Conservation (phyloP, 2,329 filamentous ascomycete species). For the Neocucurbitaria cava region DNA sequence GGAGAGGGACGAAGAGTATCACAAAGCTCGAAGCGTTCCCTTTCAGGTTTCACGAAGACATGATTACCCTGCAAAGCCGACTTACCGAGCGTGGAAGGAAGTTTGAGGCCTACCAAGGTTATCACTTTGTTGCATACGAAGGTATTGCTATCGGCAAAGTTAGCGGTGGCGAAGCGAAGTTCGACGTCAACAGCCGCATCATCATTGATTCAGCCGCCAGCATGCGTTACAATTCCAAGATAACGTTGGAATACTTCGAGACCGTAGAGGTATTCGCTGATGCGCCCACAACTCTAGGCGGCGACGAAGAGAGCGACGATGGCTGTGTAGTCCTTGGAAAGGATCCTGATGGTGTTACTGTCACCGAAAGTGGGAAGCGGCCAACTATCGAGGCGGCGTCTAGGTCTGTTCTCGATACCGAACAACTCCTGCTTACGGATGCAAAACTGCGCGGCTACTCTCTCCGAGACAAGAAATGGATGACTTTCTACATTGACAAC, state of each 20-base stretch:
- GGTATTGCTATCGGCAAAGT: slow-evolving; percentile 18
- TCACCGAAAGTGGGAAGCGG: neutral
- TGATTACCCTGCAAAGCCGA: slow-evolving; percentile 40
- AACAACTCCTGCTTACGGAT: slow-evolving; percentile 46
- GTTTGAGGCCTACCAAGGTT: slow-evolving; percentile 53
- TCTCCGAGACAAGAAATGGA: slow-evolving; percentile 30
- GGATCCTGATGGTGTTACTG: neutral
- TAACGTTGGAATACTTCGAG: slow-evolving; percentile 10
- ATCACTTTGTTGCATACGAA: slow-evolving; percentile 25
- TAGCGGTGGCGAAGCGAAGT: slow-evolving; percentile 15
- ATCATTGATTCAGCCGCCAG: slow-evolving; percentile 57
- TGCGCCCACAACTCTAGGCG: slow-evolving; percentile 41
- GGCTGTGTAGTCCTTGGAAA: neutral
- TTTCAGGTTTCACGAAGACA: slow-evolving; percentile 47
- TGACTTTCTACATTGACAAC: slow-evolving; percentile 38
- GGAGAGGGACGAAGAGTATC: slow-evolving; percentile 49
- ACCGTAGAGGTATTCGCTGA: neutral
- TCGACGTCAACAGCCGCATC: slow-evolving; percentile 45
- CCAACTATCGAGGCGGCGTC: neutral
- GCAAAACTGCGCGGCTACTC: slow-evolving; percentile 48
- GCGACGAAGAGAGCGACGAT: neutral
- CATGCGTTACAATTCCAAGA: slow-evolving; percentile 18
- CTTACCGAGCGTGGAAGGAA: slow-evolving; percentile 52
- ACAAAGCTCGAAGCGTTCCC: slow-evolving; percentile 49
- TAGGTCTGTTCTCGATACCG: neutral